Percentiles rank a stretch among this genome's conserved stretches.
phyloP scores from a whole-genome alignment of 2,329 filamentous ascomycete species.

The Chrysosporium queenslandicum region DNA sequence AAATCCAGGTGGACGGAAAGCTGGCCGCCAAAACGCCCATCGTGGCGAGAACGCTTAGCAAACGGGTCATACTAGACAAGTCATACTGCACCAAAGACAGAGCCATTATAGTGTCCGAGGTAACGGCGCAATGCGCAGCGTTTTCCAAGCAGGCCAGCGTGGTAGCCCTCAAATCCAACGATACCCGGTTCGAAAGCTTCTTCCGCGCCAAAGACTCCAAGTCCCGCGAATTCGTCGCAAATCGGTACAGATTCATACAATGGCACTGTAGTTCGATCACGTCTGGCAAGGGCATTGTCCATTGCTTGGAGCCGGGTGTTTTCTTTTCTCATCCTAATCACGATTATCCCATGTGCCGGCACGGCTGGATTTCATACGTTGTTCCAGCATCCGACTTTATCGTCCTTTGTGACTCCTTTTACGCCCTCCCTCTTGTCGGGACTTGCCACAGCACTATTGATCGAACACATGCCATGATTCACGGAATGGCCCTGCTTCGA shows the following conservation, averaged over 20 bases:
- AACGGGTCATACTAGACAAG: background rate
- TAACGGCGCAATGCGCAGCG: too few relatives aligned
- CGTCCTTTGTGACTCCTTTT: background rate
- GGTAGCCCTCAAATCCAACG: too few relatives aligned
- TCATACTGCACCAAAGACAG: background rate
- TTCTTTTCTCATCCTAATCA: too few relatives aligned
- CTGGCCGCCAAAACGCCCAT: background rate
- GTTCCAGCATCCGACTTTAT: background rate
- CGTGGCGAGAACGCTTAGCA: background rate
- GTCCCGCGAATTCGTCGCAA: too few relatives aligned
- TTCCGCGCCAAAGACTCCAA: too few relatives aligned
- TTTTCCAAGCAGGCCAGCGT: too few relatives aligned
- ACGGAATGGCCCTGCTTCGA: background rate
- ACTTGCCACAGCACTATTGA: background rate
- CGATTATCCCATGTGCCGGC: background rate
- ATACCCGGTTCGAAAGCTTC: too few relatives aligned
- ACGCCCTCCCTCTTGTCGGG: background rate
- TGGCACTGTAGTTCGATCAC: too few relatives aligned
- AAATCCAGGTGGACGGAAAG: slow-evolving; percentile 46
- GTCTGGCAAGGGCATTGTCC: too few relatives aligned
- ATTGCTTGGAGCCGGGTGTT: too few relatives aligned
- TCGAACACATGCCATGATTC: background rate
- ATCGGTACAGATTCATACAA: too few relatives aligned
- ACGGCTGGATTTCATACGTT: background rate
- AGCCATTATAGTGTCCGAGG: too few relatives aligned